Conservation (phyloP, 371 early-diverging fungal species). For the Actinomortierella ambigua region DNA sequence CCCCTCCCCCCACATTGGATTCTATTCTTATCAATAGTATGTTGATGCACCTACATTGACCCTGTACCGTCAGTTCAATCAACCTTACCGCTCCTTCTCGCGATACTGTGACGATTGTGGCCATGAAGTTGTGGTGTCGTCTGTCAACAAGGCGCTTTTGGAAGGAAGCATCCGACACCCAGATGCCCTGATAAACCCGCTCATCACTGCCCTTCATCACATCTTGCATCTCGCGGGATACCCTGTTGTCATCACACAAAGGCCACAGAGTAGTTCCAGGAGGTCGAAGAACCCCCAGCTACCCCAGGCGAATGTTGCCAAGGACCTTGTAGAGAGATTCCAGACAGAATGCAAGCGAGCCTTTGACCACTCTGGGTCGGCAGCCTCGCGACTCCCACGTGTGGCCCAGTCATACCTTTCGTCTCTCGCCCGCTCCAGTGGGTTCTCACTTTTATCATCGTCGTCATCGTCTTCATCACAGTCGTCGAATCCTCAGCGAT, state of each 20-base stretch:
- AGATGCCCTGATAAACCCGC: no score
- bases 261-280: background rate
- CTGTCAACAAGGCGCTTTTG: conserved; percentile 15
- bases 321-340: no score
- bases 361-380: no score
- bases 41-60: conserved; percentile 48
- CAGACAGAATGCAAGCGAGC: no score
- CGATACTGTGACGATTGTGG: conserved; percentile 66
- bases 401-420: conserved; percentile 36
- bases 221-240: conserved; percentile 9
- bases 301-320: no score
- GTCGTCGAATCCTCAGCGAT: background rate
- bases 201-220: no score
- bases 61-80: conserved; percentile 63
- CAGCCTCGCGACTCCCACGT: conserved; percentile 1
- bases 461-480: background rate
- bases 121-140: conserved; percentile 55
- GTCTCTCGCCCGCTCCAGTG: conserved; percentile 18
- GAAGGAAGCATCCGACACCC: background rate
- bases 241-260: conserved; percentile 7
- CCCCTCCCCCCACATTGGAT: background rate
- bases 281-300: background rate
- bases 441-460: background rate
- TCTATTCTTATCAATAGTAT: conserved; percentile 33
- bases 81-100: conserved; percentile 67